Evolutionary conservation across 2,329 filamentous ascomycete genomes (phyloP), one percentile per base, ranked within the genome.

Genomic region (Aspergillus fructus): DNA sequence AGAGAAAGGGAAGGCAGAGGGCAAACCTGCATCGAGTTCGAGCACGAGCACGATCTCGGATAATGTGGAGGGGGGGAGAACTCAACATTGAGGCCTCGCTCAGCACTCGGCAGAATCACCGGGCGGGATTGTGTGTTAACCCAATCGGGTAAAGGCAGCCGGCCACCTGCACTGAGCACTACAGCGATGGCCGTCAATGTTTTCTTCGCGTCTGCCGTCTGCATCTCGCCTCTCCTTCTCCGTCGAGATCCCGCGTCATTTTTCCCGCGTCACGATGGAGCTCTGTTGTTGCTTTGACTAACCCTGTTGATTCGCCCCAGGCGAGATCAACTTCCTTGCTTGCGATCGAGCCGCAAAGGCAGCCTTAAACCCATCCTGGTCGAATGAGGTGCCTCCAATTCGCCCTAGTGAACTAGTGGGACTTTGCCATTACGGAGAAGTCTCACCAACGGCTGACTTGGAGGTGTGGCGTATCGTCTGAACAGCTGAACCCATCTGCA

Each of bases 401-500:
- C 55, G 27, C 58, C 60, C 56, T 63, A 62, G 59, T 4, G 54
- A 59, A 60, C 57, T 64, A 63, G 63, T 62, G 60, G 60, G 61
- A 59, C 53, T 58, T 48, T 56, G 49, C 53, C 60, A 59, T 61
- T 41, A 55, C 53, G 40, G 34, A 46, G 24, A 43, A 45, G 41
- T 52, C 52, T 59, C 55, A 54, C 50, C 54, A 54, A 56, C 47
- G 34, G 46, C 50, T 54, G 54, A 52, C 58, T 53, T 50, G 48
- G 54, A 43, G 49, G 30, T 57, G 64, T 66, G 64, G 64, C 64
- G 64, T 63, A 63, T 48, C 42, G 17, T 39, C 60, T 56, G 43
- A 42, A 55, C 60, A 66, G 64, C 64, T 66, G 64, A 66, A 65
- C 58, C 51, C 55, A 50, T 49, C 59, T 52, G 55, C 55, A 45